Base-by-base conservation (phyloP, 352 stramenopile genomes). In the Phytophthora macrochlamydospora region DNA sequence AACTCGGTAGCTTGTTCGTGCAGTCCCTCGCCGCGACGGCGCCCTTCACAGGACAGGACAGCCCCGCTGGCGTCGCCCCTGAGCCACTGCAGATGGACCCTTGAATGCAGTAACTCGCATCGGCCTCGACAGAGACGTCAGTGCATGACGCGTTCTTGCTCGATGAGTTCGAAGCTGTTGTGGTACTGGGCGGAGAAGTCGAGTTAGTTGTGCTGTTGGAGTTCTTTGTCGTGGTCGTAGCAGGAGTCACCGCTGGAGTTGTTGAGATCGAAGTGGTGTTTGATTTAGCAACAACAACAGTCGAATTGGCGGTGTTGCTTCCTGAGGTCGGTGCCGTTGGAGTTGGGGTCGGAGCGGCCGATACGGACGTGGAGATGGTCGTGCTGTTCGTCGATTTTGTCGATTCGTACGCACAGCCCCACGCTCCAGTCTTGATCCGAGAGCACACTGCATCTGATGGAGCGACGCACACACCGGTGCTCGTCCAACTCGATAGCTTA, bases 351-450 rank as follows among this genome's bases (percentile, higher is more conserved):
- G 18, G 18, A n/a, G 18, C 18, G 18, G 18, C 18, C 18, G 18
- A 24, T 24, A 24, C 18, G 18, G 18, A 24, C 18, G 18, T 24
- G 18, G 18, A 24, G 18, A 0, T 24, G 18, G 18, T 24, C 18
- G 18, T 24, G 18, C 18, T 24, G 18, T 24, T 24, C 18, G 18
- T 24, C 18, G 18, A 24, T 24, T 24, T 24, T 24, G 18, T 33
- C 50, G 59, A 5, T 31, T 44, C 31, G 64, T 49, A 83, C 29
- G 81, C 75, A 51, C 82, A 91, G 13, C 81, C 79, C 79, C 75
- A 88, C 2, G 76, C 81, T 28, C 82, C 80, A 32, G 76, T 87
- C 61, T 84, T 78, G 60, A 90, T 85, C 69, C 81, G 84, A 6
- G 66, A 45, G 43, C 79, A 90, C 29, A 64, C 52, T 1, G 81